Conservation (phyloP, 345 rosid species). For the Brassica carinata region DNA sequence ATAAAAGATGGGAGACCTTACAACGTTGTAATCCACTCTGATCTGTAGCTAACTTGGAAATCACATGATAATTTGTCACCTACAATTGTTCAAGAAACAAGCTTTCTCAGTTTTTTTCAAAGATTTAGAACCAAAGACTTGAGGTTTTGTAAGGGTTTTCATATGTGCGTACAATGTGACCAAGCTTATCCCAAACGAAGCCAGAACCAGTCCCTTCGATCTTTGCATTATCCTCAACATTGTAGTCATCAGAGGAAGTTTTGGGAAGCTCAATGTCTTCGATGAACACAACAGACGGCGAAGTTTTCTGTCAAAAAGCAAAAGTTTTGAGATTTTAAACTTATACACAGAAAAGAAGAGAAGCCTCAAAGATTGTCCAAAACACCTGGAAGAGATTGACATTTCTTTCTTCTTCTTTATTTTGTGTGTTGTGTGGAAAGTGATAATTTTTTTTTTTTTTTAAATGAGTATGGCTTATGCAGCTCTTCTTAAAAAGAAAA, state of each 20-base stretch:
- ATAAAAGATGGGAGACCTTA: constrained; percentile 57
- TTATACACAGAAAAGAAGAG: not conserved
- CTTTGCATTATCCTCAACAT: constrained; percentile 51
- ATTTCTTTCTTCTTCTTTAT: constrained; percentile 70
- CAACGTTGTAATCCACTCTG: constrained; percentile 69
- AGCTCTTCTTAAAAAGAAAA: no score
- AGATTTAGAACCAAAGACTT: not conserved
- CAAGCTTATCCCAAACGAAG: constrained; percentile 91
- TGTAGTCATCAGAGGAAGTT: constrained; percentile 38
- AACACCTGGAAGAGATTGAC: constrained; percentile 76
- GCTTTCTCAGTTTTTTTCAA: not conserved
- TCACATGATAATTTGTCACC: constrained; percentile 91
- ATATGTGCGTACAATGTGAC: constrained; percentile 73
- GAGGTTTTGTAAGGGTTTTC: not conserved
- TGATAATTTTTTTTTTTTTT: no score
- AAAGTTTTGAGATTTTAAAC: not conserved
- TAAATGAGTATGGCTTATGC: no score
- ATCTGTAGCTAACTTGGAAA: constrained; percentile 78
- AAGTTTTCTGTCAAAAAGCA: constrained; percentile 54
- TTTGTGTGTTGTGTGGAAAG: no score
- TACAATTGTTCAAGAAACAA: constrained; percentile 35
- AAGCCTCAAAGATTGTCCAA: not conserved
- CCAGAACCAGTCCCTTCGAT: constrained; percentile 92
- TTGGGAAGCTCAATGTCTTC: constrained; percentile 68
- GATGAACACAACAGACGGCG: constrained; percentile 75